Evolutionary conservation across 108 stramenopile genomes (phyloP), one percentile per base, ranked within the genome.

Genomic region (Craspedostauros australis): DNA sequence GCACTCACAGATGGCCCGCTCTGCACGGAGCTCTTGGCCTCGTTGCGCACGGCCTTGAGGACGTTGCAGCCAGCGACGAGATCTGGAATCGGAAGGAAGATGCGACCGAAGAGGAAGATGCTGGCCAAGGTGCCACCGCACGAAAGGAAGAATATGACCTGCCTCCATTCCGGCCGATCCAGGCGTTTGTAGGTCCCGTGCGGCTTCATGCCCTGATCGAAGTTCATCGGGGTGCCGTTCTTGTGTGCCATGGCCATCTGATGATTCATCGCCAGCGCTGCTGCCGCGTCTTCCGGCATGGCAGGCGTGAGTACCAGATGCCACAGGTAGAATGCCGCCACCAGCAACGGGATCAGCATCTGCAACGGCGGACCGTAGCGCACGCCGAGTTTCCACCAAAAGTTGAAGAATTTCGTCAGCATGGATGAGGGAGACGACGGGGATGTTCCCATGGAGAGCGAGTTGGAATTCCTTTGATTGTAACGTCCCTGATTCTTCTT

Each of bases 1-100:
- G 18, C 32, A 49, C 41, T 65, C 19, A 46, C 54, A 24, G 51
- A 47, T 12, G 38, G 39, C 43, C 31, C 22, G n/a, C n/a, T n/a
- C n/a, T n/a, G n/a, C n/a, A n/a, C n/a, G n/a, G n/a, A n/a, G 34
- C 15, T n/a, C 44, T 70, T 77, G 8, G 69, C 46, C 37, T 84
- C 78, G 5, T 66, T 68, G 27, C 82, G 60, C 16, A 84, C 46
- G 14, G 71, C 70, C 32, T 73, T 78, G 44, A 82, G 49, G 2
- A 80, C 80, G 53, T 77, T 77, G 11, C 62, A 59, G 4, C 86
- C 86, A 8, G 83, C 83, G 4, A 83, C 78, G 39, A 84, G 66
- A 48, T 85, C 83, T 7, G 81, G 77, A 32, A 89, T 70, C 11
- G 87, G 87, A 32, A 79, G 64, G 19, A 84, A 39, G 0, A 88